phyloP scores from a whole-genome alignment of 768 basidiomycete genomes.

The Cubamyces lactineus region DNA sequence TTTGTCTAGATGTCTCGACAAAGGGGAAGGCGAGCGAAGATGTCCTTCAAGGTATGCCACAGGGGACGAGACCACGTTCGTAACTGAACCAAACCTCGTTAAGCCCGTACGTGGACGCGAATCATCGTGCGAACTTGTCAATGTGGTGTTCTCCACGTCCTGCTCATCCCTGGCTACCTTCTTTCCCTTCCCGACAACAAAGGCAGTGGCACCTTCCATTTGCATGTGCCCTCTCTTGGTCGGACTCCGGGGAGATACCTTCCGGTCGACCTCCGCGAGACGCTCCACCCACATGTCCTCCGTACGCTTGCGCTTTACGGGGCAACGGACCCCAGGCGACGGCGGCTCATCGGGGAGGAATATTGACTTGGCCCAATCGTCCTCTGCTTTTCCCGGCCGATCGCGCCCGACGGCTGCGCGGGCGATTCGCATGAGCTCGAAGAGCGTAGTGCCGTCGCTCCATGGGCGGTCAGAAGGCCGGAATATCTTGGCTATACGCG shows the following conservation, averaged over 20 bases:
- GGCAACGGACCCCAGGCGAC: constrained; percentile 43
- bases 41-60: neutral
- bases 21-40: neutral
- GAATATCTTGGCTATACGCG: constrained; percentile 73
- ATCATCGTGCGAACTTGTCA: neutral
- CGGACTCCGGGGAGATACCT: constrained; percentile 13
- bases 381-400: constrained; percentile 49
- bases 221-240: constrained; percentile 10
- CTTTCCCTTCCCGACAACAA: neutral
- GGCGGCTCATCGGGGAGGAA: constrained; percentile 42
- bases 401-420: constrained; percentile 58
- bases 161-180: neutral
- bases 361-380: constrained; percentile 47
- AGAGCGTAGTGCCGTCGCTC: constrained; percentile 54
- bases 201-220: neutral
- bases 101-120: constrained; percentile 12
- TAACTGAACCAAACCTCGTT: constrained; percentile 25
- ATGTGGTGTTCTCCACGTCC: neutral
- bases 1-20: neutral
- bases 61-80: constrained; percentile 22
- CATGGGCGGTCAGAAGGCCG: constrained; percentile 66
- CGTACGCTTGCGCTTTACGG: constrained; percentile 43
- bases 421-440: constrained; percentile 58
- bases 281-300: constrained; percentile 48
- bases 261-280: constrained; percentile 36